These are phyloP conservation scores for Cronartium quercuum DNA, from an alignment of 1,284 basidiomycete genomes.

Conservation along the genomic window DNA sequence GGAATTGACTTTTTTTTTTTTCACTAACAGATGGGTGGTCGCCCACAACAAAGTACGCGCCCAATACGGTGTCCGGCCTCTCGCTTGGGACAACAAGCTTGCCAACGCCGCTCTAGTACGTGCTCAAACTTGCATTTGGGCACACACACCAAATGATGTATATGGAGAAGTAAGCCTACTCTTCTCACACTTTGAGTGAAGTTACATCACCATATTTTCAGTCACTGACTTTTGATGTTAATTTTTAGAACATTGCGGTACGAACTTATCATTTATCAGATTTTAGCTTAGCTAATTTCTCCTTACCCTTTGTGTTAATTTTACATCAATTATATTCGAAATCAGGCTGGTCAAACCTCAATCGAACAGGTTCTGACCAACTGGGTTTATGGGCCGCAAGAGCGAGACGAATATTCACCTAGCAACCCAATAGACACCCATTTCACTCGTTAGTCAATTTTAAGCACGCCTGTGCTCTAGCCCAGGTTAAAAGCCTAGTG, in stretches of 20 bases:
- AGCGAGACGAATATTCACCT: background rate
- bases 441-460: slow-evolving; percentile 1
- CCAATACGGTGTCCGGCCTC: slow-evolving; percentile 5
- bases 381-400: background rate
- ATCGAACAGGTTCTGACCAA: background rate
- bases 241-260: background rate
- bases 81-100: slow-evolving; percentile 6
- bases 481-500: background rate
- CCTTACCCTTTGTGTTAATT: no score
- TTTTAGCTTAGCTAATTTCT: no score
- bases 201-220: no score
- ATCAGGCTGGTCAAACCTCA: background rate
- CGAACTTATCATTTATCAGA: no score
- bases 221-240: no score
- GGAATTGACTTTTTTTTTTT: background rate
- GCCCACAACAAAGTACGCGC: slow-evolving; percentile 13
- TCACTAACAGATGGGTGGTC: slow-evolving; percentile 15
- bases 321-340: no score
- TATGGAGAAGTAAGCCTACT: slow-evolving; percentile 16
- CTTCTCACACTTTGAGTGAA: no score
- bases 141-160: slow-evolving; percentile 20
- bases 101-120: background rate
- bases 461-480: background rate
- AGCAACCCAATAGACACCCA: background rate
- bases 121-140: slow-evolving; percentile 21